Conservation (phyloP, 1,284 basidiomycete genomes). For the Macrocystidia cucumis region DNA sequence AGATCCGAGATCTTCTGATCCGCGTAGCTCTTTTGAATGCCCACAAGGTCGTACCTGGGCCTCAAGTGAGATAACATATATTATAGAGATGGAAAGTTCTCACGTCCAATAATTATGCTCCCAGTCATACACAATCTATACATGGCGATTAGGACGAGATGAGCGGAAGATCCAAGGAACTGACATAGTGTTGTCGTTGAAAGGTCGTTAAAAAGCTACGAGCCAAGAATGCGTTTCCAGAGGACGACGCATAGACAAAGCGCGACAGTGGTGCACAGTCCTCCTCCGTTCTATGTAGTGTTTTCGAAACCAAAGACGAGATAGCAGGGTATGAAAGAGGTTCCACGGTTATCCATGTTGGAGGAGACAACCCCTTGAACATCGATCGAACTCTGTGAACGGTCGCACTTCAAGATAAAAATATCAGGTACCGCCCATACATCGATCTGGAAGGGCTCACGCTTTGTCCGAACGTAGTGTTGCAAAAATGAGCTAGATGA, state of each 20-base stretch:
- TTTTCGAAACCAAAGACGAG: slow-evolving; percentile 49
- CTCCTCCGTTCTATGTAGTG: slow-evolving; percentile 51
- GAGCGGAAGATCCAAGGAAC: slow-evolving; percentile 11
- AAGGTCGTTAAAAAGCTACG: slow-evolving; percentile 52
- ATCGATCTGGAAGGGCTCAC: slow-evolving; percentile 30
- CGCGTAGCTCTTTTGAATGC: slow-evolving; percentile 45
- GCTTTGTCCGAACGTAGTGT: slow-evolving; percentile 54
- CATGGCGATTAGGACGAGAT: slow-evolving; percentile 4
- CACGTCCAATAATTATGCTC: slow-evolving; percentile 57
- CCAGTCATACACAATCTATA: slow-evolving; percentile 52
- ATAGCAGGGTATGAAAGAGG: slow-evolving; percentile 49
- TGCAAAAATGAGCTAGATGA: slow-evolving; percentile 50
- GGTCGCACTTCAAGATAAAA: slow-evolving; percentile 33
- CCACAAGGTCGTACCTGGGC: slow-evolving; percentile 42
- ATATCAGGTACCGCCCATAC: too few species aligned
- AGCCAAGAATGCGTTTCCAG: slow-evolving; percentile 62
- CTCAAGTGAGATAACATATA: background rate
- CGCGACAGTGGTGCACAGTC: slow-evolving; percentile 45
- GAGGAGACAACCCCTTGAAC: slow-evolving; percentile 45
- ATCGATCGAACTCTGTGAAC: slow-evolving; percentile 46
- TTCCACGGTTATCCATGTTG: slow-evolving; percentile 60
- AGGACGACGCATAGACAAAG: slow-evolving; percentile 47
- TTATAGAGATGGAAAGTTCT: slow-evolving; percentile 15
- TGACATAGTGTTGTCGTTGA: slow-evolving; percentile 47
- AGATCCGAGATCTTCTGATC: slow-evolving; percentile 48